A percentile compares a stretch with the other conserved stretches of the same genome.
Conservation (phyloP, 176 grass and related monocot genomes). For the Thalia dealbata region DNA sequence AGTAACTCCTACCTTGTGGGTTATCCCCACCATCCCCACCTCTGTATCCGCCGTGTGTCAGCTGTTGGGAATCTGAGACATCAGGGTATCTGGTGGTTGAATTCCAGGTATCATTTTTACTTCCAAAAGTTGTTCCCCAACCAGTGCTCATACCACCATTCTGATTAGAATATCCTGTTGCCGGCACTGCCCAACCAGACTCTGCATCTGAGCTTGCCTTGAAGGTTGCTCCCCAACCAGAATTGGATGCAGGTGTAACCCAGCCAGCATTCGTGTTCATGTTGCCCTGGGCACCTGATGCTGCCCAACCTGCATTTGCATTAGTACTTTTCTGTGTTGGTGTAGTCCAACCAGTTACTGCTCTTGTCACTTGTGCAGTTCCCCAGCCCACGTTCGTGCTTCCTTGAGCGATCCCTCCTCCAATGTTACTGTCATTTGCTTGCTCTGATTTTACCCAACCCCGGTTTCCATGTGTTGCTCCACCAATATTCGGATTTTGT, state of each 20-base stretch:
- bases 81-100: slow-evolving; percentile 30
- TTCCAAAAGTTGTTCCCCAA: slow-evolving; percentile 10
- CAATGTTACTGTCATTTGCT: neutral
- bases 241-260: slow-evolving; percentile 9
- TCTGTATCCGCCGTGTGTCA: slow-evolving; percentile 30
- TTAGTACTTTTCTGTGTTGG: neutral
- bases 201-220: slow-evolving; percentile 22
- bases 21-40: slow-evolving; percentile 27
- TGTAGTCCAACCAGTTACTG: neutral
- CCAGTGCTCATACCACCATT: neutral
- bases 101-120: slow-evolving; percentile 42
- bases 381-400: neutral
- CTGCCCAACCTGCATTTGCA: neutral
- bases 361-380: neutral
- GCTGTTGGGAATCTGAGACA: slow-evolving; percentile 31
- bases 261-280: slow-evolving; percentile 10
- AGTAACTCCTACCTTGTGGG: slow-evolving; percentile 30
- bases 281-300: slow-evolving; percentile 24
- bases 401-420: neutral
- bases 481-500: slow-evolving; percentile 4
- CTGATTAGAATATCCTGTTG: slow-evolving; percentile 2
- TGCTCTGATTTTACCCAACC: neutral
- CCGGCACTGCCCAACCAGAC: slow-evolving; percentile 25
- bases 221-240: slow-evolving; percentile 12
- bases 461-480: neutral